phyloP scores from a whole-genome alignment of 345 rosid species.

The Boechera divaricarpa region DNA sequence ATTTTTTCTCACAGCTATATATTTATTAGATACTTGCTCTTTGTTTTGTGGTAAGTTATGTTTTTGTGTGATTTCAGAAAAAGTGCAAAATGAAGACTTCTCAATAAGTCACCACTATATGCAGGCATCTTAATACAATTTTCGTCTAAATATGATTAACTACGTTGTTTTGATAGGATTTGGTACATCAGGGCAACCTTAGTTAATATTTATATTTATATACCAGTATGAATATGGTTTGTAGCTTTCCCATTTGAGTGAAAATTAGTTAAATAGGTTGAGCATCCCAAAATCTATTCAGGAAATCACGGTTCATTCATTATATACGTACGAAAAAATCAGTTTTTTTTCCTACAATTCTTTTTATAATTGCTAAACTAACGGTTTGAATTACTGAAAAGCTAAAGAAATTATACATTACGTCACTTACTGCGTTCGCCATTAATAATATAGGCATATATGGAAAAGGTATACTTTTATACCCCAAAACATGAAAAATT shows the following conservation, averaged over 20 bases:
- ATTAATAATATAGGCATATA: neutral
- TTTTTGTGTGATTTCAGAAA: neutral
- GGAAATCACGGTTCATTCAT: neutral
- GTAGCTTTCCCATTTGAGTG: neutral
- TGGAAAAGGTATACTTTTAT: too few relatives aligned
- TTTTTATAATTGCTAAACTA: neutral
- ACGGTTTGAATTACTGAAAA: neutral
- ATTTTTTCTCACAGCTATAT: neutral
- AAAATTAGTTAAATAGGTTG: too few relatives aligned
- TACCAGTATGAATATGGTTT: neutral
- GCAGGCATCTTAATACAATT: neutral
- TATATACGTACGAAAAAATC: neutral
- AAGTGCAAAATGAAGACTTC: neutral
- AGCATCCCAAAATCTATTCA: neutral
- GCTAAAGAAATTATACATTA: neutral
- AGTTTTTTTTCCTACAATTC: neutral
- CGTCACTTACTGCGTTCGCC: constrained; percentile 3
- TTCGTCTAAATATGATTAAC: neutral
- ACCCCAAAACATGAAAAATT: too few relatives aligned
- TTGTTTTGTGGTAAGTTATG: neutral
- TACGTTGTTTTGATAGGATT: neutral
- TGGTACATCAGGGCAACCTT: too few relatives aligned
- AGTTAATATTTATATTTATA: neutral
- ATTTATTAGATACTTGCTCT: neutral
- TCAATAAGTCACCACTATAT: neutral